These are phyloP conservation scores for Steccherinum ochraceum DNA, from an alignment of 768 basidiomycete genomes.

Conservation along the genomic window DNA sequence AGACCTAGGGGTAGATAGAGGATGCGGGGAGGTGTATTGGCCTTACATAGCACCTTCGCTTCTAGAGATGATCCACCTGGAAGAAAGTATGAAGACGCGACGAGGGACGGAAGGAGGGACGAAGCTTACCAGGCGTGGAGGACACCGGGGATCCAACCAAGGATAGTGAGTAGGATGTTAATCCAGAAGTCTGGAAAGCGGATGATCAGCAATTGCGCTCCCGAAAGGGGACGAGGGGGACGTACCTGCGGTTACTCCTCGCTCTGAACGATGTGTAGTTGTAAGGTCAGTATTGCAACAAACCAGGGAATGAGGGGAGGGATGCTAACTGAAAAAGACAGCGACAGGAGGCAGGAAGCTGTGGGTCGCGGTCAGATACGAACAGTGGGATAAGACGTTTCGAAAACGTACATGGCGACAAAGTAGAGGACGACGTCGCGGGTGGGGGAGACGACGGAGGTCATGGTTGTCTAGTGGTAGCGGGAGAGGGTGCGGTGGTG, in stretches of 20 bases:
- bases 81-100: background rate
- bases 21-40: too few relatives aligned
- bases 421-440: conserved; percentile 24
- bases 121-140: conserved; percentile 33
- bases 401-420: conserved; percentile 26
- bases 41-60: conserved; percentile 24
- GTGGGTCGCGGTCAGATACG: background rate
- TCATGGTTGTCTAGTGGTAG: background rate
- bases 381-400: background rate
- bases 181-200: conserved; percentile 26
- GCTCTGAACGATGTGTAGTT: conserved; percentile 14
- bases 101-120: background rate
- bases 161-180: conserved; percentile 34
- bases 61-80: conserved; percentile 27
- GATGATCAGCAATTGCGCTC: background rate
- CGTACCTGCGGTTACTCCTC: conserved; percentile 19
- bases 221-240: background rate
- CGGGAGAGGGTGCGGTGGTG: too few relatives aligned
- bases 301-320: background rate
- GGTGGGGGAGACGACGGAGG: conserved; percentile 14
- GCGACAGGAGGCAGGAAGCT: conserved; percentile 28
- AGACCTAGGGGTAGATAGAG: background rate
- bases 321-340: conserved; percentile 26
- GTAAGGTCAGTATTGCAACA: background rate
- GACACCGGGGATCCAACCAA: conserved; percentile 41